A percentile compares a stretch with the other conserved stretches of the same genome.
Evolutionary conservation across 2,329 filamentous ascomycete genomes (phyloP).

Genomic region (Calonectria leucothoes): DNA sequence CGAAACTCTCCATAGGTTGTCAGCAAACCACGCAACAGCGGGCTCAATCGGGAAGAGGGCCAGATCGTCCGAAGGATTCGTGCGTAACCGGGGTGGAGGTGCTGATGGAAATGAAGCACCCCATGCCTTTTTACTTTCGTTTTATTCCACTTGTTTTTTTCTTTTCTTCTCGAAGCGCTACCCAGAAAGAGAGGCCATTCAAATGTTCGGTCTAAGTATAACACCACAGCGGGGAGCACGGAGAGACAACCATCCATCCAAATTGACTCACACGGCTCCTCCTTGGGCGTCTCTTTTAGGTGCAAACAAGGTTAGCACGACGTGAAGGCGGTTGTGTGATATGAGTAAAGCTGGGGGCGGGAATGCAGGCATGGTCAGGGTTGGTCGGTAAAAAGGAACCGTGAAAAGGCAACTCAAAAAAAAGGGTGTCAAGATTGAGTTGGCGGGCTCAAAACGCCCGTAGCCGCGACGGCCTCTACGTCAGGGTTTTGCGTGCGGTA

Average conservation of each 20-base stretch:
- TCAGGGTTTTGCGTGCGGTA: neutral
- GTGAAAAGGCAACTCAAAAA: no score
- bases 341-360: neutral
- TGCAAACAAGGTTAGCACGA: neutral
- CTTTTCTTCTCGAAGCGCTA: neutral
- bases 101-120: neutral
- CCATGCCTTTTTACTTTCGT: neutral
- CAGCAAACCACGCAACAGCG: conserved; percentile 12
- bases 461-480: conserved; percentile 10
- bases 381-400: neutral
- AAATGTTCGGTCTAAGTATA: neutral
- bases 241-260: neutral
- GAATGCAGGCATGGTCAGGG: neutral
- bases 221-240: neutral
- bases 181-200: neutral
- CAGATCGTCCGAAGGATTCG: neutral
- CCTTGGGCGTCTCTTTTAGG: neutral
- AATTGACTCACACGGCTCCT: conserved; percentile 2
- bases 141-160: neutral
- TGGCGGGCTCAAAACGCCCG: neutral
- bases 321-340: neutral
- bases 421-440: neutral
- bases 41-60: conserved; percentile 6
- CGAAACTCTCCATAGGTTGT: conserved; percentile 9
- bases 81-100: neutral